These are phyloP conservation scores for Sedum album DNA, from an alignment of 164 flowering plant genomes.

Conservation along the genomic window DNA sequence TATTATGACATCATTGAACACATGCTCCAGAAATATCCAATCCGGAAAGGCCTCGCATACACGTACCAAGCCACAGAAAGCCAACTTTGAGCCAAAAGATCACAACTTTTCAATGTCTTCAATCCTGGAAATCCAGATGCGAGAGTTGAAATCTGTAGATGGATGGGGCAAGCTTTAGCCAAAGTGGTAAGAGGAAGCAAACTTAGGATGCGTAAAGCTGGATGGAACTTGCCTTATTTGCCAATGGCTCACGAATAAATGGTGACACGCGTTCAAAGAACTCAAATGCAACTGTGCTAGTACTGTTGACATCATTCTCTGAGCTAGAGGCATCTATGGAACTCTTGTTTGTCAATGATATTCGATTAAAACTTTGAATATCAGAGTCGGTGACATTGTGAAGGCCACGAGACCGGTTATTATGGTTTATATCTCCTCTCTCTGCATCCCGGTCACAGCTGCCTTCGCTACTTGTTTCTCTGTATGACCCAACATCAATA, in stretches of 20 bases:
- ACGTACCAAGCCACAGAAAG: not conserved
- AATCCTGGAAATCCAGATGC: slow-evolving; percentile 43
- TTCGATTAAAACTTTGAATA: slow-evolving; percentile 17
- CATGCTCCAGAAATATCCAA: not conserved
- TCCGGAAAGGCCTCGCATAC: not conserved
- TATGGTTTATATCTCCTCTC: slow-evolving; percentile 16
- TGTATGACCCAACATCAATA: slow-evolving; percentile 46
- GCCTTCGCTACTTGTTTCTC: slow-evolving; percentile 52
- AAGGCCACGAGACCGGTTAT: slow-evolving; percentile 19
- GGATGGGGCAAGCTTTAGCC: not conserved
- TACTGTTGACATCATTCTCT: slow-evolving; percentile 12
- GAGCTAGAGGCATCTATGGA: slow-evolving; percentile 27
- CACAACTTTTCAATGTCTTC: slow-evolving; percentile 6
- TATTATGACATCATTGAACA: not conserved
- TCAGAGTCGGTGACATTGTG: slow-evolving; percentile 16
- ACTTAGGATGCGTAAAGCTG: not conserved
- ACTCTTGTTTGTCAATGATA: slow-evolving; percentile 18
- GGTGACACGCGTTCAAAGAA: not conserved
- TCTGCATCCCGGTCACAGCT: slow-evolving; percentile 33
- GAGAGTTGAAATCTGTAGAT: slow-evolving; percentile 39
- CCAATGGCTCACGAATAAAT: not conserved
- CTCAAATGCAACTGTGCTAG: not conserved
- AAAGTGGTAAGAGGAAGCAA: not conserved
- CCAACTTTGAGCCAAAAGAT: not conserved
- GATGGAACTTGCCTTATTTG: not conserved